phyloP scores from a whole-genome alignment of 306 rosid genomes.

The Corylus americana region DNA sequence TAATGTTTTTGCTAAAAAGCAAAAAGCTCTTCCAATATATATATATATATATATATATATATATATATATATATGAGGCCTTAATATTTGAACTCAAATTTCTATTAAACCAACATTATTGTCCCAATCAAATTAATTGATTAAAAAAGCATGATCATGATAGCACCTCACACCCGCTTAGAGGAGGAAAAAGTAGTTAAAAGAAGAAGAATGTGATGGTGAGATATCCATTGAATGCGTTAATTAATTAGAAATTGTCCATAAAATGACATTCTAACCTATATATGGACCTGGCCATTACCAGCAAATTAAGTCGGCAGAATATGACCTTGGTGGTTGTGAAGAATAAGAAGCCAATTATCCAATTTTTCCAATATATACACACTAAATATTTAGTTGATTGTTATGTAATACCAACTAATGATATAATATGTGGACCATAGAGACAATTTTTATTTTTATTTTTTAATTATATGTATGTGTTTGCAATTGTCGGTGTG shows the following conservation, averaged over 20 bases:
- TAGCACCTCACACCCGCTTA: not conserved
- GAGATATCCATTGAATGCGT: no score
- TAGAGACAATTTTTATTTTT: conserved; percentile 3
- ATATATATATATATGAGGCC: no score
- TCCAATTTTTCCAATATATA: not conserved
- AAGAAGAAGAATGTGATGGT: no score
- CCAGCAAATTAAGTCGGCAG: not conserved
- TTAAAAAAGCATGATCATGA: not conserved
- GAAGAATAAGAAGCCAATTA: not conserved
- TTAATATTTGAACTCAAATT: not conserved
- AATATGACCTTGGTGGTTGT: not conserved
- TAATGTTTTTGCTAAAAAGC: no score
- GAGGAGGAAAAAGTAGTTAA: not conserved
- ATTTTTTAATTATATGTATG: no score
- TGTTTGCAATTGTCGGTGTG: no score
- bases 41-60: no score
- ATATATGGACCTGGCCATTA: not conserved
- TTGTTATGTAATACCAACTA: conserved; percentile 30
- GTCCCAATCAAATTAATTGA: not conserved
- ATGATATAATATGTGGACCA: not conserved
- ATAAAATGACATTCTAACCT: conserved; percentile 1
- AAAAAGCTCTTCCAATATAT: no score
- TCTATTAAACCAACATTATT: not conserved
- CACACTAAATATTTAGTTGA: not conserved
- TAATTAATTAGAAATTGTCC: not conserved